Evolutionary conservation across 345 rosid genomes (phyloP).

Genomic region (Gossypium turneri): DNA sequence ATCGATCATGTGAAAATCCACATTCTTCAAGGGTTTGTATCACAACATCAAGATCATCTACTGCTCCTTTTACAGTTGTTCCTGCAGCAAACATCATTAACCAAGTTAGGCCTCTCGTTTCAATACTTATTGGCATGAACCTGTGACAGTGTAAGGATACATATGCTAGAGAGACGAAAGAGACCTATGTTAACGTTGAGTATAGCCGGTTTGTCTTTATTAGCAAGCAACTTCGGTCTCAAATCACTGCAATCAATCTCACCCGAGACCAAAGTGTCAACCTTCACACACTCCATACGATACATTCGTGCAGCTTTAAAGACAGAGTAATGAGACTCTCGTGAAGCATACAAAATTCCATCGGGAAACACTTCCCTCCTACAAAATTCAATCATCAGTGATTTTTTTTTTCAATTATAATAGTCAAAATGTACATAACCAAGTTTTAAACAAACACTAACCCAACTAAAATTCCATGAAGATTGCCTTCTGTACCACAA

Average conservation of each 20-base stretch:
- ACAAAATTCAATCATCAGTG: slow-evolving; percentile 10
- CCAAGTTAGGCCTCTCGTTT: background rate
- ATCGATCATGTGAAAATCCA: slow-evolving; percentile 69
- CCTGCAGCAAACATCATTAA: slow-evolving; percentile 36
- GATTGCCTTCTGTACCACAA: slow-evolving; percentile 98
- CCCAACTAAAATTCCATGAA: slow-evolving; percentile 98
- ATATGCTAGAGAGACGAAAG: slow-evolving; percentile 5
- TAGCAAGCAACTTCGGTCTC: slow-evolving; percentile 54
- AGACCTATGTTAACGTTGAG: slow-evolving; percentile 88
- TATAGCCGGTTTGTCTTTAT: slow-evolving; percentile 91
- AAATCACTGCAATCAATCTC: slow-evolving; percentile 88
- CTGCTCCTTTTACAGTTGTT: slow-evolving; percentile 97
- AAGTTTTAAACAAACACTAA: slow-evolving; percentile 29
- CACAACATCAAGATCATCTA: slow-evolving; percentile 93
- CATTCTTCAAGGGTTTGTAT: slow-evolving; percentile 80
- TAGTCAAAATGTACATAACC: background rate
- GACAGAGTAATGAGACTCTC: slow-evolving; percentile 84
- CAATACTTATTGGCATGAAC: background rate
- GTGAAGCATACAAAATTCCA: slow-evolving; percentile 84
- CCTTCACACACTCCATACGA: slow-evolving; percentile 81
- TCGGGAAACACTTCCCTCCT: slow-evolving; percentile 93
- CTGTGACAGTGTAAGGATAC: background rate
- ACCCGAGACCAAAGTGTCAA: slow-evolving; percentile 67
- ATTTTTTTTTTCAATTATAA: background rate
- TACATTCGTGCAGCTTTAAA: slow-evolving; percentile 98